These are phyloP conservation scores for Ophiostoma montium DNA, from an alignment of 2,329 filamentous ascomycete genomes.

Conservation along the genomic window DNA sequence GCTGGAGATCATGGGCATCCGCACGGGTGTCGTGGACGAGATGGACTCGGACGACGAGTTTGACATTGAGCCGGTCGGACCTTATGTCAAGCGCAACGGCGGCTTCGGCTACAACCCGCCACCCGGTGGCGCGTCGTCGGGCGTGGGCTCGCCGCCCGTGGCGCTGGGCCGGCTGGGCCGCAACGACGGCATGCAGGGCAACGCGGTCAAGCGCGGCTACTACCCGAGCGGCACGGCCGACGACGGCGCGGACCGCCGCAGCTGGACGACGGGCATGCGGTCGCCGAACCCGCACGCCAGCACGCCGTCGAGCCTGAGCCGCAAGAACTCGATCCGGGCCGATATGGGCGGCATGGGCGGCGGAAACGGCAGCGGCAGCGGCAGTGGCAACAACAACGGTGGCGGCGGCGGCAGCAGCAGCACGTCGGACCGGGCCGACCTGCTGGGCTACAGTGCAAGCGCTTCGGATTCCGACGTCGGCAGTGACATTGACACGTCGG, in stretches of 20 bases:
- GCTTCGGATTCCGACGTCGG: constrained; percentile 35
- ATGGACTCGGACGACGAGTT: constrained; percentile 98
- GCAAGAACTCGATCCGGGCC: constrained; percentile 31
- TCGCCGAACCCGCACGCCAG: constrained; percentile 29
- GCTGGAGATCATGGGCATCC: constrained; percentile 93
- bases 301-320: constrained; percentile 33
- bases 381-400: constrained; percentile 18
- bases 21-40: constrained; percentile 91
- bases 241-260: constrained; percentile 21
- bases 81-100: constrained; percentile 69
- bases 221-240: constrained; percentile 9
- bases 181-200: constrained; percentile 9
- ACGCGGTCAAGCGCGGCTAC: constrained; percentile 13
- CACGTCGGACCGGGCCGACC: constrained; percentile 41
- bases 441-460: constrained; percentile 33
- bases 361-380: constrained; percentile 11
- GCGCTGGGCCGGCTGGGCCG: constrained; percentile 36
- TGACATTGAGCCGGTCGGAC: constrained; percentile 70
- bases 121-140: constrained; percentile 24
- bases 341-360: too few relatives aligned
- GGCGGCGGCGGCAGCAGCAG: constrained; percentile 19
- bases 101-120: constrained; percentile 68
- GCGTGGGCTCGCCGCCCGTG: constrained; percentile 28
- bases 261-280: constrained; percentile 39
- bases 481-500: constrained; percentile 51